Base-by-base conservation (phyloP, 805 yeast genomes). In the Lipomyces yamadae region DNA sequence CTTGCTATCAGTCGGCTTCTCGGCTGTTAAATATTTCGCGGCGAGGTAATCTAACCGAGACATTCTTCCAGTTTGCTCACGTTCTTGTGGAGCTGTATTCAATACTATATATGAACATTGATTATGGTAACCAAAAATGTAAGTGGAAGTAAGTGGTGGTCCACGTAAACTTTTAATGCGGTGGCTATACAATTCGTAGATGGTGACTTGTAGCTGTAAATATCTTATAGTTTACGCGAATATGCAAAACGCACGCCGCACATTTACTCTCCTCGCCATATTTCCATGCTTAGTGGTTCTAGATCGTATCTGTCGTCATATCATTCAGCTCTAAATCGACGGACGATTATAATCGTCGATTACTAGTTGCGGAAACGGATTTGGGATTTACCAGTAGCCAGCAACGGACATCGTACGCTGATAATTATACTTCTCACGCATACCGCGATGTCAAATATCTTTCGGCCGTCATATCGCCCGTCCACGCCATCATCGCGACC, bases 1-100 rank as follows among this genome's bases (percentile, higher is more conserved):
- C 54, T 73, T 70, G 39, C 72, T 60, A 15, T 70, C 57, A 8
- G 65, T 52, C 7, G 61, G 32, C 4, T 60, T 71, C 29, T 76
- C 77, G 10, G 75, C 69, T 4, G 75, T 65, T 29, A 83, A 77
- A 64, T 85, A 85, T 48, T 81, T 81, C 68, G 81, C 79, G 6
- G 81, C 77, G 53, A 85, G 74, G 67, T 84, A 84, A 60, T 81
- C 83, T 55, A 83, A 79, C 39, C 84, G 72, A 1, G 85, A 81
- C 85, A 82, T 82, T 30, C 32, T 10, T 15, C 15, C 13, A 15
- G 48, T 5, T 18, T 15, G 48, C 48, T 42, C 8, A 2, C 48
- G 4, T 5, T 42, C 7, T 42, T 18, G 48, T 13, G 3, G 4
- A 5, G n/a, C 18, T 42, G 11, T 42, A 24, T 24, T 24, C 24